Evolutionary conservation across 1,284 basidiomycete genomes (phyloP), one percentile per base, ranked within the genome.

Genomic region (Microbotryum scabiosae): DNA sequence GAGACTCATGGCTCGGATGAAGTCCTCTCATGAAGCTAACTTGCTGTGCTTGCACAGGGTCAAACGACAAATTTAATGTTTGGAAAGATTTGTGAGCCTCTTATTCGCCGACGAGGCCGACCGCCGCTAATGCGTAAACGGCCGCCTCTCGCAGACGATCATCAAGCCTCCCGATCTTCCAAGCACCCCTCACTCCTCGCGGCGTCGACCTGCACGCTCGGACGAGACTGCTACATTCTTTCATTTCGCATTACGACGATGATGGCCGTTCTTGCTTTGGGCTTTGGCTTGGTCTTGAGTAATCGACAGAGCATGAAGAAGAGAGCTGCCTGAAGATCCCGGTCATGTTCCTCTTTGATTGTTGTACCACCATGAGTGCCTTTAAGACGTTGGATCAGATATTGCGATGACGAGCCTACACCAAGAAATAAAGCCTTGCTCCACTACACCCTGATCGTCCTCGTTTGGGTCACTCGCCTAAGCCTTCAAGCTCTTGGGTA

Each of bases 401-500:
- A 41, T 41, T 41, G 10, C 14, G 36, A 41, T 41, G 9, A 4
- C 5, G 16, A 41, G 36, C 36, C 36, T 41, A 41, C 36, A 18
- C 5, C 14, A 28, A 14, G 4, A 23, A 36, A 0, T 6, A 36
- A 12, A 20, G 5, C 9, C 12, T 53, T 23, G 21, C 10, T 9
- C 12, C 25, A 53, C 21, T 23, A 53, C 21, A 43, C 21, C 25
- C 32, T 23, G 26, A 26, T 25, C 26, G 28, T 52, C 9, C 9
- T n/a, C n/a, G n/a, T 32, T 18, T 23, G 28, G 20, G n/a, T n/a
- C n/a, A n/a, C n/a, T 9, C 26, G 51, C n/a, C 36, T 41, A 50
- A 46, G 26, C 23, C 55, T 62, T 54, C 36, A 58, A 16, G 5
- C 57, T 65, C 71, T 79, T 79, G 51, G 79, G 78, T 59, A 72